Conservation (phyloP, 768 basidiomycete genomes). For the Boletales sp. region DNA sequence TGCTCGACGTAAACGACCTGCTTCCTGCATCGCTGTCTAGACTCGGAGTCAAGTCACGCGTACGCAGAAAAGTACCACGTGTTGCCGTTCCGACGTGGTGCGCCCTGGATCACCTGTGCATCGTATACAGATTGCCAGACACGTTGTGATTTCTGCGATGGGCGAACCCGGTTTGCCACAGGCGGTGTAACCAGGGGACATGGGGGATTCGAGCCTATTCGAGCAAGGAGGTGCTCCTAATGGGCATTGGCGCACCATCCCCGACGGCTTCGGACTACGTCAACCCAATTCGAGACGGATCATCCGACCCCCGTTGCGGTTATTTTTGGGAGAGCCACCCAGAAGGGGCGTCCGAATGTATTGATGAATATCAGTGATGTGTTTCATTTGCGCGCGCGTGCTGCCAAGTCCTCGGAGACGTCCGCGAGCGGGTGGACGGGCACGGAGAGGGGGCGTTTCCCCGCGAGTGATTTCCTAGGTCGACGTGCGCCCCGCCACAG, state of each 20-base stretch:
- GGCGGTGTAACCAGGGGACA: slow-evolving; percentile 12
- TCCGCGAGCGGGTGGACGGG: neutral
- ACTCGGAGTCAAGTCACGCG: neutral
- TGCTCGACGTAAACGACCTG: too few relatives aligned
- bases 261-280: neutral
- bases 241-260: neutral
- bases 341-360: too few relatives aligned
- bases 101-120: neutral
- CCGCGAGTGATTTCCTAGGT: too few relatives aligned
- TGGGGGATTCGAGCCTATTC: neutral
- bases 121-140: neutral
- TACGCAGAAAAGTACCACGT: neutral
- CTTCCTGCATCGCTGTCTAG: neutral
- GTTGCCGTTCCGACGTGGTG: slow-evolving; percentile 3
- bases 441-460: neutral
- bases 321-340: too few relatives aligned
- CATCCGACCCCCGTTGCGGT: neutral
- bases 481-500: too few relatives aligned
- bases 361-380: neutral
- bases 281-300: neutral
- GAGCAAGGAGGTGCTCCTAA: neutral
- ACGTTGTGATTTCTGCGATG: too few relatives aligned
- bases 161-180: slow-evolving; percentile 6
- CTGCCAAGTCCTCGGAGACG: slow-evolving; percentile 17
- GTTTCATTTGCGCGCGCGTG: slow-evolving; percentile 20